phyloP scores from a whole-genome alignment of 176 grass and related monocot genomes.

The Elymus sibiricus region DNA sequence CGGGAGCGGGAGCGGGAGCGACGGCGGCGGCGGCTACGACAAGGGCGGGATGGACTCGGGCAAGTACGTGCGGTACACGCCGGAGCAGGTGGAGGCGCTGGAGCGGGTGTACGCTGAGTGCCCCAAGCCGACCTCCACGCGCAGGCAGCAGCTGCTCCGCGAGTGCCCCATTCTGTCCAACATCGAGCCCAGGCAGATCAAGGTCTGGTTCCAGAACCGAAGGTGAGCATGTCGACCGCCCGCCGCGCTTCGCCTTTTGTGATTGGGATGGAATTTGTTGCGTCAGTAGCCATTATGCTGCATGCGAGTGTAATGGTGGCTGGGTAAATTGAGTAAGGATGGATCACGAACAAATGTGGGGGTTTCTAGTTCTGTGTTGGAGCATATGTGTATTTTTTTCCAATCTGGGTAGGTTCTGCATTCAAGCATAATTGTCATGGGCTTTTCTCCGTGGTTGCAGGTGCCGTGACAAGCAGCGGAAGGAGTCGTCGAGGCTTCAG shows the following conservation, averaged over 20 bases:
- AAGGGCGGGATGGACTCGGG: conserved; percentile 64
- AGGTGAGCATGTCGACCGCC: conserved; percentile 43
- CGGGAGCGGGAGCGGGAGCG: conserved; percentile 50
- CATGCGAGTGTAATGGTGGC: background rate
- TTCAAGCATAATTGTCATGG: background rate
- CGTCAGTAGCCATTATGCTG: background rate
- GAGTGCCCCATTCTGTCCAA: conserved; percentile 85
- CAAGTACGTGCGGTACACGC: conserved; percentile 98
- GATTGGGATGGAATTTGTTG: background rate
- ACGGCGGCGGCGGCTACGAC: conserved; percentile 53
- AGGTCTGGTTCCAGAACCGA: conserved; percentile 99
- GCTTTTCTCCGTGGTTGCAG: conserved; percentile 27
- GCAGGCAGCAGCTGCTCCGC: conserved; percentile 90
- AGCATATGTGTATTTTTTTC: background rate
- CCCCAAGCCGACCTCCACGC: conserved; percentile 87
- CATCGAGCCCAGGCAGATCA: conserved; percentile 98
- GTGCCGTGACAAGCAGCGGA: conserved; percentile 95
- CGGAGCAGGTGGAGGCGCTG: conserved; percentile 95
- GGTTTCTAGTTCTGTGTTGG: background rate
- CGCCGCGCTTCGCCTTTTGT: background rate
- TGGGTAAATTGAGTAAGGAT: conserved; percentile 1
- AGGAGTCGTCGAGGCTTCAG: conserved; percentile 89
- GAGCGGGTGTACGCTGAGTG: conserved; percentile 93
- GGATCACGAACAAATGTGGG: background rate
- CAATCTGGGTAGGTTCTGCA: background rate